Evolutionary conservation across 2,329 filamentous ascomycete species (phyloP).

Genomic region (Harringtonia aguacate): DNA sequence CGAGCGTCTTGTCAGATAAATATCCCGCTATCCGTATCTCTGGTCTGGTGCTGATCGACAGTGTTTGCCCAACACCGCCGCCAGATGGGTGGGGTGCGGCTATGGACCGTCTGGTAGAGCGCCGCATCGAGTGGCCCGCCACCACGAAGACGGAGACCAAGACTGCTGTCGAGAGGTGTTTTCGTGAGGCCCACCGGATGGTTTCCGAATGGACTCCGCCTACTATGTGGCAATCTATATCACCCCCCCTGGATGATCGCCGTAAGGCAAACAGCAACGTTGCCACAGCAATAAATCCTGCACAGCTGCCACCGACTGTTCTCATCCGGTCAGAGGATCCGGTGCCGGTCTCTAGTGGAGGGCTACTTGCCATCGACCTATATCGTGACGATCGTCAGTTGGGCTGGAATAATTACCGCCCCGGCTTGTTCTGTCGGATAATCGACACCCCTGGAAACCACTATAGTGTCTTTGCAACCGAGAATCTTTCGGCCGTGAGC

Average conservation of each 20-base stretch:
- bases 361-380: slow-evolving; percentile 28
- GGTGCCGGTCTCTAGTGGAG: slow-evolving; percentile 22
- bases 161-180: slow-evolving; percentile 23
- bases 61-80: slow-evolving; percentile 22
- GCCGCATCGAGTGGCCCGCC: slow-evolving; percentile 15
- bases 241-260: background rate
- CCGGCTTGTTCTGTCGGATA: slow-evolving; percentile 30
- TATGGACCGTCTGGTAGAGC: slow-evolving; percentile 16
- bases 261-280: background rate
- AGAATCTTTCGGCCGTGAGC: slow-evolving; percentile 16
- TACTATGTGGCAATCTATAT: background rate
- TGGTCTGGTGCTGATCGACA: slow-evolving; percentile 44
- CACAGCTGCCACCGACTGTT: slow-evolving; percentile 27
- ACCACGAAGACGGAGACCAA: slow-evolving; percentile 19
- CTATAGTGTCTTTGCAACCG: slow-evolving; percentile 32
- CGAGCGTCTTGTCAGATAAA: slow-evolving; percentile 25
- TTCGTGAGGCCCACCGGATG: slow-evolving; percentile 30
- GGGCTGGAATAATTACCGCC: slow-evolving; percentile 38
- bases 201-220: slow-evolving; percentile 29
- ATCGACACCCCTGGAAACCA: slow-evolving; percentile 42
- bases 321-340: slow-evolving; percentile 33
- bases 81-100: slow-evolving; percentile 4
- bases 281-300: background rate
- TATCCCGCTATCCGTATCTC: slow-evolving; percentile 24
- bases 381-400: slow-evolving; percentile 28